Base-by-base conservation (phyloP, 345 rosid genomes). In the Aethionema arabicum region DNA sequence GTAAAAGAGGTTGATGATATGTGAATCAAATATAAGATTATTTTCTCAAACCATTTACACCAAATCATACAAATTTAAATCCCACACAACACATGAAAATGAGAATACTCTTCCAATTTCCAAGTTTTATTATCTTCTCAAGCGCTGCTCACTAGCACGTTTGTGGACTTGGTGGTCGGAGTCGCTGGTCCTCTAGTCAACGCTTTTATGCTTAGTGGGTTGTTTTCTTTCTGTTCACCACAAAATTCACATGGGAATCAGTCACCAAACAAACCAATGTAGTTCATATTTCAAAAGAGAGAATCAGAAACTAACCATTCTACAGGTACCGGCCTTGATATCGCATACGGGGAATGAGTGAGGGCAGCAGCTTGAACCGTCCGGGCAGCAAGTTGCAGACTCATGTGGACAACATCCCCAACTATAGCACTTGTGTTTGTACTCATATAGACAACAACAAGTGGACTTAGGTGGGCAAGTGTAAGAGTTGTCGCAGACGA, bases 351-450 rank as follows among this genome's bases (percentile, higher is more conserved):
- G 93, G 65, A 75, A 87, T 32, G 85, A 79, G 0, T 69, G 76
- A 8, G 96, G 98, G 77, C 98, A 91, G 80, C 98, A 91, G 61
- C 96, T 87, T 60, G 72, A 72, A 27, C 71, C 76, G 38, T 85
- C 90, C 1, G 83, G 81, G 5, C 97, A 90, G 85, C 97, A 90
- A 53, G 85, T 85, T 4, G 97, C 95, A 4, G 85, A 89, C 69
- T 90, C 86, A 3, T 76, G 64, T 0, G 90, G 90, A 76, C 97
- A 90, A 77, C 97, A 90, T 50, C 97, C 97, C 97, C 97, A 87
- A 31, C 73, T 84, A n/a, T 79, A 83, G 78, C 97, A 90, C 76
- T 60, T 72, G 5, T 73, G 47, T 2, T 74, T 74, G 47, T 67
- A 78, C 70, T 80, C 72, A 15, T 76, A 82, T 7, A 82, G 29